Base-by-base conservation (phyloP, 495 filamentous ascomycete genomes). In the Aspergillus indologenus region DNA sequence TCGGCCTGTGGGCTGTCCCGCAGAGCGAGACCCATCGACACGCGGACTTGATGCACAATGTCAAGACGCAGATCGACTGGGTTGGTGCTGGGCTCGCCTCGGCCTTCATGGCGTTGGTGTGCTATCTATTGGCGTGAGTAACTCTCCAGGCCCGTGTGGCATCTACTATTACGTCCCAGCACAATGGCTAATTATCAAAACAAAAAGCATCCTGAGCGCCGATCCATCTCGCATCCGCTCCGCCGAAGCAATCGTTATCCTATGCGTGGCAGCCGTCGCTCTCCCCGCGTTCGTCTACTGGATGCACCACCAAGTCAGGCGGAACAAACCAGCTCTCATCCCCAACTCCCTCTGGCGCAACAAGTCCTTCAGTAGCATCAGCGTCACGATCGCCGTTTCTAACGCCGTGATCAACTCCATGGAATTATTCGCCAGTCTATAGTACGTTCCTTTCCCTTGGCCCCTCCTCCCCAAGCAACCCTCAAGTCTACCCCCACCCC, bases 61-160 rank as follows among this genome's bases (percentile, higher is more conserved):
- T 62, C 47, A 20, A 57, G 26, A 53, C 49, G 0, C 71, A 77
- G 14, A 72, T 83, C 34, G 81, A 83, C 62, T 83, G 79, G 80
- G 54, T 80, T 20, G 80, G 79, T 1, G 72, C 67, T 6, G 24
- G 66, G 2, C 45, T 80, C 17, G 60, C 72, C 0, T 77, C 70
- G 51, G 67, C 66, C 3, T 75, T 65, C n/a, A 64, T 82, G 31
- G 76, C 65, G 4, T 42, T 79, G 54, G 59, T 81, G 1, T 74
- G 71, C 0, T 81, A 81, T 53, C 73, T 81, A 3, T 60, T 72
- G 2, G 67, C 65, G 63, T 73, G 62, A 63, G 70, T 69, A 43
- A 15, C 17, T 0, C 12, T 0, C 18, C 31, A 7, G 1, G 17
- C 24, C 26, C 26, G 26, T 11, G 2, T 3, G 15, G 20, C 24